Base-by-base conservation (phyloP, 2,329 filamentous ascomycete species). In the Hypoxylon sp. region DNA sequence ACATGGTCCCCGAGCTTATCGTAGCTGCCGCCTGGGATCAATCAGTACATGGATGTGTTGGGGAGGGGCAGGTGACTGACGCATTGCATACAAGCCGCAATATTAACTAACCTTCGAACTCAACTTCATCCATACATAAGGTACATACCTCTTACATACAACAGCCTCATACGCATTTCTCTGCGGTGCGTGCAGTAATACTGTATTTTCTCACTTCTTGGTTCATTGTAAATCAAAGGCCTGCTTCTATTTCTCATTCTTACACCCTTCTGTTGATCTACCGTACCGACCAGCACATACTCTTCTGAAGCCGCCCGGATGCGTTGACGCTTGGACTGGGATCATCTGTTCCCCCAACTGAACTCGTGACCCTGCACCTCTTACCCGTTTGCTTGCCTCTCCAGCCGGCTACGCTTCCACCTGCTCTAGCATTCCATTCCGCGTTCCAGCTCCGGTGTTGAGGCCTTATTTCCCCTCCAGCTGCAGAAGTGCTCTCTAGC, bases 31-130 rank as follows among this genome's bases (percentile, higher is more conserved):
- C 13, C 30, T 37, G 31, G 49, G 37, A 27, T 27, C 25, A 27
- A 27, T 27, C 25, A 27, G 25, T 3, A 3, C 25, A 27, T 27
- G 25, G 25, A 27, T 20, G 20, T 20, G 44, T 57, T 44, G 55
- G 31, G 63, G 63, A 61, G 59, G 64, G 61, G 68, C 68, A 68
- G 42, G 48, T 64, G 64, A 63, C 68, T 68, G 64, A 68, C 64
- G 64, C 64, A 69, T 27, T 27, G 25, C 25, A 27, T 27, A 53
- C 62, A 55, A n/a, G 50, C 35, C 37, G 30, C 44, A 44, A 40
- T 8, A 35, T 35, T 48, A 20, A 27, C 27, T 48, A 20, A 27
- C 27, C 48, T 42, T 60, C 46, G 33, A 48, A 50, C 50, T 27
- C 49, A 17, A 44, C 46, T 50, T 62, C 59, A 61, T 25, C 25